Base-by-base conservation (phyloP, 805 yeast genomes). In the Candida nitratophila region DNA sequence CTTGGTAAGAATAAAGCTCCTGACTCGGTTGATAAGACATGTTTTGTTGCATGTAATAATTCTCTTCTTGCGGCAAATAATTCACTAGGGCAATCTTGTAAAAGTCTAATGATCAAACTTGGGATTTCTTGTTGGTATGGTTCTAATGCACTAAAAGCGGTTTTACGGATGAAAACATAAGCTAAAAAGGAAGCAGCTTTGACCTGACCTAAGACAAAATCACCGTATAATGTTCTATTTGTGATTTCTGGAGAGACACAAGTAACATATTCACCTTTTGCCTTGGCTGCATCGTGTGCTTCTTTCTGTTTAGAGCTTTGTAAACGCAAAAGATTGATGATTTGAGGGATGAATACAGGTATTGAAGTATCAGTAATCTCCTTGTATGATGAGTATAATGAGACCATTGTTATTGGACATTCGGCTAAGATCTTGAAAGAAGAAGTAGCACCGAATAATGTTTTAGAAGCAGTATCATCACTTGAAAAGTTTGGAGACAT, bases 41-140 rank as follows among this genome's bases (percentile, higher is more conserved):
- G 99, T 55, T 98, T 74, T 3, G 96, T 86, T 0, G 97, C 96
- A 50, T 93, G 98, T 29, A 93, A 68, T 37, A 93, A 66, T 63
- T 93, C 99, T 60, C 90, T 89, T 56, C 98, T 74, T 0, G 96
- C 96, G 3, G 89, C 81, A 4, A 95, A 85, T 40, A 88, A 69
- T 57, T 91, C 98, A 16, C 93, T 81, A 3, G 99, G 99, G 61
- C 98, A 93, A 61, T 95, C 98, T 63, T 90, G 96, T 34, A 93
- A 66, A 34, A 93, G 66, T 50, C 98, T 71, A 44, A 90, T 76
- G 34, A 93, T 86, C 44, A 90, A 76, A 47, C 86, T 95, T 0
- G 99, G 99, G 9, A 93, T 87, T 34, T 77, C 73, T 5, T 68
- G 68, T 32, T 80, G 76, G 51, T 79, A 76, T 45, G 77, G 74